These are phyloP conservation scores for Neurospora sp. DNA, from an alignment of 2,329 filamentous ascomycete genomes.

Conservation along the genomic window DNA sequence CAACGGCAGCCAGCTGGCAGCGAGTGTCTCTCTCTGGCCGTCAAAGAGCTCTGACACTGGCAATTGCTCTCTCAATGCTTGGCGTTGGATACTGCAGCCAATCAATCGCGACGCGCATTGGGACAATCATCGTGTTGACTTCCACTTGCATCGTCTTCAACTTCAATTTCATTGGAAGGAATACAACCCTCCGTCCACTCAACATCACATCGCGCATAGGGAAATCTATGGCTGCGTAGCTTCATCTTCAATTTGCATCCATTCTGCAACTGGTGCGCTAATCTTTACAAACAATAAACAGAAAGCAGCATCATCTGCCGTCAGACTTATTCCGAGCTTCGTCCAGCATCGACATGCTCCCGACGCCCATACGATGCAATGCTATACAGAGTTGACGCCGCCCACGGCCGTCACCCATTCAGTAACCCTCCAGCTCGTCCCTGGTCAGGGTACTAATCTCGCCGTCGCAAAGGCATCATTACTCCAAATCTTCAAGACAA, in stretches of 20 bases:
- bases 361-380: constrained; percentile 61
- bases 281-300: neutral
- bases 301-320: neutral
- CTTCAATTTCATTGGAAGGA: neutral
- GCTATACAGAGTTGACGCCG: constrained; percentile 90
- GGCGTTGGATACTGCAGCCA: neutral
- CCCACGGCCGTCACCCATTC: constrained; percentile 91
- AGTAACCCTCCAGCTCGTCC: constrained; percentile 67
- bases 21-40: neutral
- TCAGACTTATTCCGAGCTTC: neutral
- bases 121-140: neutral
- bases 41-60: neutral
- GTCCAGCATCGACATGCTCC: constrained; percentile 17
- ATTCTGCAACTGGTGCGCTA: neutral
- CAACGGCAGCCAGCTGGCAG: neutral
- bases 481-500: constrained; percentile 79
- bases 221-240: neutral
- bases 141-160: neutral
- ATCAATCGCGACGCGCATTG: neutral
- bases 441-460: constrained; percentile 69
- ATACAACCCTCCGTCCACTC: neutral
- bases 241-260: neutral
- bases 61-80: neutral
- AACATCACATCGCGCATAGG: neutral
- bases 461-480: constrained; percentile 87